These are phyloP conservation scores for Rachicladosporium sp. DNA, from an alignment of 2,329 filamentous ascomycete genomes.

Conservation along the genomic window DNA sequence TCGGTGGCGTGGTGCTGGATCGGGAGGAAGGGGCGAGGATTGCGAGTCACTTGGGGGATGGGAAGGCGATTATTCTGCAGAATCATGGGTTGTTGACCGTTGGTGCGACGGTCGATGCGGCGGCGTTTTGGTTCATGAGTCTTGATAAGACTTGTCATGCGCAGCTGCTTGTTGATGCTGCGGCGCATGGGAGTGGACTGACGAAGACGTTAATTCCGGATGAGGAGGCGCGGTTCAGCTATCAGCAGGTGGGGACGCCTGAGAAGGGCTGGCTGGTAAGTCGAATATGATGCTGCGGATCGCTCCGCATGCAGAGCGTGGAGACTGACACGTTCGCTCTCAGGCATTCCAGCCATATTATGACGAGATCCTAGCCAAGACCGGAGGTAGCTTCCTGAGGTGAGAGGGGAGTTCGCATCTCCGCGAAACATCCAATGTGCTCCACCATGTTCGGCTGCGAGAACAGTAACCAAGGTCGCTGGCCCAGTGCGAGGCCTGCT, in stretches of 20 bases:
- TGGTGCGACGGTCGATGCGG: constrained; percentile 29
- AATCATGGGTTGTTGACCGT: constrained; percentile 37
- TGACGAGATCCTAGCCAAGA: constrained; percentile 41
- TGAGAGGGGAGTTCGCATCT: constrained; percentile 6
- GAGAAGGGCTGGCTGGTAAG: constrained; percentile 38
- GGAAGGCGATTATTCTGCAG: constrained; percentile 30
- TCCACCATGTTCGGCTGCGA: too few species aligned
- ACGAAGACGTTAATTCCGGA: constrained; percentile 30
- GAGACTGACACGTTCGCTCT: neutral
- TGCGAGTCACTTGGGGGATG: constrained; percentile 27
- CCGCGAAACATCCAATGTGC: too few species aligned
- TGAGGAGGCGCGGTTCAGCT: constrained; percentile 28
- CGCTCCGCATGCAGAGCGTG: too few species aligned
- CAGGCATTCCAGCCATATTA: constrained; percentile 40
- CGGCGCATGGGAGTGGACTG: constrained; percentile 26
- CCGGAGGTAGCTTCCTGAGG: constrained; percentile 37
- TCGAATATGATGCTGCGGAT: too few species aligned
- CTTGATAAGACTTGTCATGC: constrained; percentile 36
- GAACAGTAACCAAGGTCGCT: too few species aligned
- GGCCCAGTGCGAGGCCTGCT: too few species aligned
- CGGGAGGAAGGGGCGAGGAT: constrained; percentile 34
- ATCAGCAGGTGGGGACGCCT: constrained; percentile 31
- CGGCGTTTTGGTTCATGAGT: constrained; percentile 34
- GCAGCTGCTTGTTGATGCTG: constrained; percentile 33
- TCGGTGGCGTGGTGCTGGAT: constrained; percentile 35